Conservation (phyloP, 2,329 filamentous ascomycete species). For the Nothomitra cinnamomea region DNA sequence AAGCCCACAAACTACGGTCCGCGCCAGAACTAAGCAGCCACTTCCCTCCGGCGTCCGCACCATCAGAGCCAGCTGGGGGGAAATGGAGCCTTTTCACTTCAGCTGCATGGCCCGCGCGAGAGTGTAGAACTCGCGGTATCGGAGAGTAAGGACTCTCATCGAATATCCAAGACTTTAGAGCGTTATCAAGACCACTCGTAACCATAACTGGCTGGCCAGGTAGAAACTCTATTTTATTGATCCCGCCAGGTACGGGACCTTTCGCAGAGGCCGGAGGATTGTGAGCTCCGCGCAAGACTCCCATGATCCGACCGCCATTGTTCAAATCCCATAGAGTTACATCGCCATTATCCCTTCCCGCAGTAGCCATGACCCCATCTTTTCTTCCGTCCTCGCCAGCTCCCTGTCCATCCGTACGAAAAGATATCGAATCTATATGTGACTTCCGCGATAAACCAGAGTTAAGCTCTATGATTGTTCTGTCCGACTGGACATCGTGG, state of each 20-base stretch:
- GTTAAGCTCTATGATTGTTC: slow-evolving; percentile 50
- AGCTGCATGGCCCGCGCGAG: slow-evolving; percentile 73
- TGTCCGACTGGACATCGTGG: slow-evolving; percentile 67
- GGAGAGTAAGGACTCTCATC: slow-evolving; percentile 82
- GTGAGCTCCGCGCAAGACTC: slow-evolving; percentile 75
- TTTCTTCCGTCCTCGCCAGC: slow-evolving; percentile 74
- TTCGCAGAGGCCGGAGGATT: slow-evolving; percentile 47
- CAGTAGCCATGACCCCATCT: slow-evolving; percentile 87
- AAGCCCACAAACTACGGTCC: slow-evolving; percentile 88
- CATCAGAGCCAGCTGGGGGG: slow-evolving; percentile 75
- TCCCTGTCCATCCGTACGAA: slow-evolving; percentile 75
- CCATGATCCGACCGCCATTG: slow-evolving; percentile 68
- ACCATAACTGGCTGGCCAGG: slow-evolving; percentile 77
- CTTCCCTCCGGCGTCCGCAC: slow-evolving; percentile 74
- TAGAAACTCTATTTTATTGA: slow-evolving; percentile 80
- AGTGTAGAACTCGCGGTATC: slow-evolving; percentile 69
- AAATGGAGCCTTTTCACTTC: slow-evolving; percentile 72
- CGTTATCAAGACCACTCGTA: slow-evolving; percentile 84
- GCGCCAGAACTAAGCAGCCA: slow-evolving; percentile 83
- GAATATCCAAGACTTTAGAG: slow-evolving; percentile 91
- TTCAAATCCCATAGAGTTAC: slow-evolving; percentile 96
- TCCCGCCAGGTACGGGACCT: slow-evolving; percentile 47
- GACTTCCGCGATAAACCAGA: slow-evolving; percentile 42
- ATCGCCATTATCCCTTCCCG: slow-evolving; percentile 63
- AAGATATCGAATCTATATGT: slow-evolving; percentile 67